A percentile compares a stretch with the other conserved stretches of the same genome.
Conservation (phyloP, 768 basidiomycete genomes). For the Tricholoma hemisulphureum region DNA sequence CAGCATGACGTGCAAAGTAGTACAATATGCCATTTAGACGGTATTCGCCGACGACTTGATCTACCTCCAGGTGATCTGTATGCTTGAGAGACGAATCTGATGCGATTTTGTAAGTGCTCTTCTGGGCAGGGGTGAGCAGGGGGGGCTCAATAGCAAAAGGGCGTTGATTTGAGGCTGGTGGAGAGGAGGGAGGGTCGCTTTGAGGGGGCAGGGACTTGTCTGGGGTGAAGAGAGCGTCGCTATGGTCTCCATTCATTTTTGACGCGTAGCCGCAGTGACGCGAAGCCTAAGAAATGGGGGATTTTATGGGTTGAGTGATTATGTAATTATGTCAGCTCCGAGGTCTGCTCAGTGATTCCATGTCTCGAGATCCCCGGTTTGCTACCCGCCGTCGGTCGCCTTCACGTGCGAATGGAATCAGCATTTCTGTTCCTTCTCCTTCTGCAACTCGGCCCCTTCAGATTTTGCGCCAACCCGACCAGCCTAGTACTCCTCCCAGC, state of each 20-base stretch:
- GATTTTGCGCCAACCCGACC: constrained; percentile 54
- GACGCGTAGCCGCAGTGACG: not conserved
- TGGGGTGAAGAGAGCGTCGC: constrained; percentile 22
- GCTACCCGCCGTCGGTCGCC: constrained; percentile 54
- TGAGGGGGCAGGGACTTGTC: not conserved
- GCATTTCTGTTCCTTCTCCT: constrained; percentile 35
- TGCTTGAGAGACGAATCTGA: constrained; percentile 32
- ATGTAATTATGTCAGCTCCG: too few relatives aligned
- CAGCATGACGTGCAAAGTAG: constrained; percentile 60
- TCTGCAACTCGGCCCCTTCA: constrained; percentile 55
- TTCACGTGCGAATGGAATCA: constrained; percentile 38
- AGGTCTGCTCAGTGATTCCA: constrained; percentile 19
- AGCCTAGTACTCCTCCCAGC: constrained; percentile 54
- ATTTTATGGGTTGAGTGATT: not conserved
- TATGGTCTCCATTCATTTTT: constrained; percentile 23
- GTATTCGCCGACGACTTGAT: constrained; percentile 61
- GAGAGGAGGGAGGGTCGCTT: not conserved
- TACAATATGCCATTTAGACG: constrained; percentile 37
- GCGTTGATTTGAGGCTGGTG: not conserved
- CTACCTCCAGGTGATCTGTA: constrained; percentile 32
- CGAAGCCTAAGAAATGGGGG: not conserved
- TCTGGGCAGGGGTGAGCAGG: constrained; percentile 35
- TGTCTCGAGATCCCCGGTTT: constrained; percentile 62
- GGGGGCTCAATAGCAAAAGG: constrained; percentile 40
- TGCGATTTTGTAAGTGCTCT: constrained; percentile 39